Conservation (phyloP, 208 protist genomes). For the Trypanosoma rangeli region DNA sequence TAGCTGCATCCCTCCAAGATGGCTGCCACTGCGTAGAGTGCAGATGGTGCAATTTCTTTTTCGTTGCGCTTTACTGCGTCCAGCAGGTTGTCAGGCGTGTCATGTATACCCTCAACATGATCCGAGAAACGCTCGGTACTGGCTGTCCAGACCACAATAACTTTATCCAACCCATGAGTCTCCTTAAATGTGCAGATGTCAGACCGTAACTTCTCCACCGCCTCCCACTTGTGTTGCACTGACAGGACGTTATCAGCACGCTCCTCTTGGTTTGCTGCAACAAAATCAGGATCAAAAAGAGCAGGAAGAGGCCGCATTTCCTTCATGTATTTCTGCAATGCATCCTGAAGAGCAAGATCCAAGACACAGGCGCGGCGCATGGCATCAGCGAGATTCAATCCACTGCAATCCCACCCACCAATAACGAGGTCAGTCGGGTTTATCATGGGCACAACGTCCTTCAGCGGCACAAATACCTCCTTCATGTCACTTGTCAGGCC, state of each 20-base stretch:
- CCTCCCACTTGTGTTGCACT: conserved; percentile 88
- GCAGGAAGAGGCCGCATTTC: conserved; percentile 93
- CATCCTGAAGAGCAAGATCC: conserved; percentile 92
- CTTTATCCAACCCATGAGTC: conserved; percentile 92
- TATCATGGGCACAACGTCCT: conserved; percentile 96
- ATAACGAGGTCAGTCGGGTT: conserved; percentile 97
- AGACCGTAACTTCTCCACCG: conserved; percentile 92
- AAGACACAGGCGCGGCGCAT: conserved; percentile 96
- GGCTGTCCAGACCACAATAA: conserved; percentile 98
- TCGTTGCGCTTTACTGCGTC: conserved; percentile 86
- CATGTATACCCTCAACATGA: conserved; percentile 92
- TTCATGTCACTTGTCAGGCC: conserved; percentile 87
- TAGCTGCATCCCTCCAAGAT: conserved; percentile 97
- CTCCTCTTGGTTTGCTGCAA: conserved; percentile 97
- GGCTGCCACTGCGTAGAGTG: conserved; percentile 95
- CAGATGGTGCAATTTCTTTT: conserved; percentile 95
- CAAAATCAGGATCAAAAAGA: conserved; percentile 97
- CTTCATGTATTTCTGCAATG: conserved; percentile 84
- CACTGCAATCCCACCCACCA: conserved; percentile 98
- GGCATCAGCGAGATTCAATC: conserved; percentile 92
- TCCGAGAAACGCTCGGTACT: conserved; percentile 98
- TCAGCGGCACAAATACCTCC: conserved; percentile 94
- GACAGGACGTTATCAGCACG: conserved; percentile 96
- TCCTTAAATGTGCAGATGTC: conserved; percentile 95
- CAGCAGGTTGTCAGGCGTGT: conserved; percentile 96